Percentiles rank a stretch among this genome's conserved stretches.
These are phyloP conservation scores for Fusarium beomiforme DNA, from an alignment of 2,329 filamentous ascomycete species.

Conservation along the genomic window DNA sequence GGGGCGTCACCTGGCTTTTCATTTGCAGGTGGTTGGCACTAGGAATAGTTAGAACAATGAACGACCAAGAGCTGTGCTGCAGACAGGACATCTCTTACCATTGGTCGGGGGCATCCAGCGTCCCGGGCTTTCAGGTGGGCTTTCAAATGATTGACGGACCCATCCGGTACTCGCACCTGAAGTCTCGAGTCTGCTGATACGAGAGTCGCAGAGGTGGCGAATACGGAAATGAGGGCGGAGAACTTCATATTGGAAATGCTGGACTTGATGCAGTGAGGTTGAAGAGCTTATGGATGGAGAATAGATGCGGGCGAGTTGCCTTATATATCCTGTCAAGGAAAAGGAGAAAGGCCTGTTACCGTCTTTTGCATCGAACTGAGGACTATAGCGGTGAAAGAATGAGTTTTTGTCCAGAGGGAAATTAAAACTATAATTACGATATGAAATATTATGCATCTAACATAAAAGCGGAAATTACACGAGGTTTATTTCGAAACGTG, in stretches of 20 bases:
- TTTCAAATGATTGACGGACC: background rate
- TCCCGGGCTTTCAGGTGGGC: background rate
- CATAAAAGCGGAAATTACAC: too few relatives aligned
- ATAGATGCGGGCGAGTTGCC: background rate
- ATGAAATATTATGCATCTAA: background rate
- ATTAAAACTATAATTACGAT: background rate
- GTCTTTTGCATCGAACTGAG: rapidly evolving
- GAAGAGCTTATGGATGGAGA: background rate
- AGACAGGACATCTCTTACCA: background rate
- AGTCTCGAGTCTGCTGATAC: background rate
- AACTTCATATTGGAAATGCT: background rate
- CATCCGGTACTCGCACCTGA: background rate
- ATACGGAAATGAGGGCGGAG: rapidly evolving
- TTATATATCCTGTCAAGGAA: background rate
- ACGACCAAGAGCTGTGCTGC: rapidly evolving
- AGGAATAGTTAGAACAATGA: rapidly evolving
- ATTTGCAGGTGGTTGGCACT: background rate
- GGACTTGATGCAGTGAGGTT: background rate
- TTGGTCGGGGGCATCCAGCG: background rate
- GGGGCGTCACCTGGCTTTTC: background rate
- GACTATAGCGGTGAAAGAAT: background rate
- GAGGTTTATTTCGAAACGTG: too few relatives aligned
- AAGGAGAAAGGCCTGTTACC: rapidly evolving
- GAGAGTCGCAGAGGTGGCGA: background rate
- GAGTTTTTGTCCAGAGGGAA: background rate